Conservation (phyloP, 805 yeast genomes). For the Lachancea fermentati region DNA sequence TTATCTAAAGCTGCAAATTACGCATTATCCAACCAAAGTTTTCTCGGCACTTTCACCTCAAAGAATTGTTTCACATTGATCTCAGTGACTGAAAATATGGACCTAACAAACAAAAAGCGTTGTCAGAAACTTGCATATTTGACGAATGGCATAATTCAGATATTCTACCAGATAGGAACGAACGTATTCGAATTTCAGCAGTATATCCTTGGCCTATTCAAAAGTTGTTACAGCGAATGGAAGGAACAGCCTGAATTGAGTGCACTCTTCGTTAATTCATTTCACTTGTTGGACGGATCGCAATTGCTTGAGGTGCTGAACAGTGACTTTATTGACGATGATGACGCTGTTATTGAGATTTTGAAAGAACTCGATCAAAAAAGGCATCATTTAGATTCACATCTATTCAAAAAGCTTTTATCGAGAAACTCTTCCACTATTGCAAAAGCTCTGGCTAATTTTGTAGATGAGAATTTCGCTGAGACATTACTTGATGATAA, state of each 20-base stretch:
- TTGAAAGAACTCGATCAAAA: neutral
- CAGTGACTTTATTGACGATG: neutral
- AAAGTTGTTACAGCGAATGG: conserved; percentile 2
- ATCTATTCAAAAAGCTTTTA: neutral
- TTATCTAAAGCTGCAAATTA: conserved; percentile 45
- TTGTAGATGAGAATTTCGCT: neutral
- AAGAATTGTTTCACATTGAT: conserved; percentile 30
- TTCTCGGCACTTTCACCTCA: conserved; percentile 12
- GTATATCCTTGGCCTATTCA: conserved; percentile 8
- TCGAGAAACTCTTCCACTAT: neutral
- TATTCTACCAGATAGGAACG: conserved; percentile 30
- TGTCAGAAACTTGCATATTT: conserved; percentile 28
- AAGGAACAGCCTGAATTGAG: neutral
- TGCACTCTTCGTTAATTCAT: neutral
- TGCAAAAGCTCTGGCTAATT: neutral
- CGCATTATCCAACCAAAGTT: conserved; percentile 10
- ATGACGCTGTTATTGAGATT: neutral
- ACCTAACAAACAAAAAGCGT: neutral
- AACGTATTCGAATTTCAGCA: conserved; percentile 7
- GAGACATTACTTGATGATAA: neutral
- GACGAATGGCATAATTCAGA: conserved; percentile 33
- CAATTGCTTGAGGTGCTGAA: conserved; percentile 3
- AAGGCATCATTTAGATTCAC: neutral
- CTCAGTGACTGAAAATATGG: conserved; percentile 8
- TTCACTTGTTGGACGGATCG: neutral